Percentiles rank a stretch among this genome's conserved stretches.
Conservation (phyloP, 176 grass and related monocot genomes). For the Musa troglodytarum region DNA sequence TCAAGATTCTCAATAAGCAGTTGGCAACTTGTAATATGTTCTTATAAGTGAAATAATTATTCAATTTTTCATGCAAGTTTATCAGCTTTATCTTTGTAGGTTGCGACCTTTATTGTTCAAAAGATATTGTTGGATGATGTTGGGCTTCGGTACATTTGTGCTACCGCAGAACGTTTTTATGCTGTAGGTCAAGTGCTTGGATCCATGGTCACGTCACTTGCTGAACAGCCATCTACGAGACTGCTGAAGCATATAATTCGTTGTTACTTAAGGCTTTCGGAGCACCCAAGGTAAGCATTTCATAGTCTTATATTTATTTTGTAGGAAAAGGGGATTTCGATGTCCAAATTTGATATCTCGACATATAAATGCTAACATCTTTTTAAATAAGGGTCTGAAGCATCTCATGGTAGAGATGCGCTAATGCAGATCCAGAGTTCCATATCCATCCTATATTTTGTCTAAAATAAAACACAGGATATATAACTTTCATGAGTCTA, state of each 20-base stretch:
- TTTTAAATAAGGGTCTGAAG: too few species aligned
- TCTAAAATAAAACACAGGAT: too few species aligned
- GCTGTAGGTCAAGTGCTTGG: constrained; percentile 23
- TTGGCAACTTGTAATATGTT: neutral
- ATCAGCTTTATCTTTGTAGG: neutral
- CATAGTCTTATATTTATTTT: neutral
- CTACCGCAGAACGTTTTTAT: constrained; percentile 12
- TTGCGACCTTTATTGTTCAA: constrained; percentile 20
- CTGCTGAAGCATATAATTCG: constrained; percentile 18
- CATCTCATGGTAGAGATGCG: too few species aligned
- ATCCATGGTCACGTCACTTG: constrained; percentile 18
- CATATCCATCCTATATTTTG: too few species aligned
- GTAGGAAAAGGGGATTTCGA: neutral
- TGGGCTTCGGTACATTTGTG: constrained; percentile 18
- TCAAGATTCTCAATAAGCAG: neutral
- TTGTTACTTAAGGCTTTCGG: constrained; percentile 17
- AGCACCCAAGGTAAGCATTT: constrained; percentile 1
- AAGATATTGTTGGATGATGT: constrained; percentile 29
- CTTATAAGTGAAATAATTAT: neutral
- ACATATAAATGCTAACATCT: too few species aligned
- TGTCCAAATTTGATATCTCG: neutral
- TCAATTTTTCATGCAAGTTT: neutral
- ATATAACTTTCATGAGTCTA: too few species aligned
- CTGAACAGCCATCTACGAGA: constrained; percentile 3
- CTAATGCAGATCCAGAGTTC: too few species aligned